Conservation (phyloP, 805 yeast species). For the Hanseniaspora valbyensis region DNA sequence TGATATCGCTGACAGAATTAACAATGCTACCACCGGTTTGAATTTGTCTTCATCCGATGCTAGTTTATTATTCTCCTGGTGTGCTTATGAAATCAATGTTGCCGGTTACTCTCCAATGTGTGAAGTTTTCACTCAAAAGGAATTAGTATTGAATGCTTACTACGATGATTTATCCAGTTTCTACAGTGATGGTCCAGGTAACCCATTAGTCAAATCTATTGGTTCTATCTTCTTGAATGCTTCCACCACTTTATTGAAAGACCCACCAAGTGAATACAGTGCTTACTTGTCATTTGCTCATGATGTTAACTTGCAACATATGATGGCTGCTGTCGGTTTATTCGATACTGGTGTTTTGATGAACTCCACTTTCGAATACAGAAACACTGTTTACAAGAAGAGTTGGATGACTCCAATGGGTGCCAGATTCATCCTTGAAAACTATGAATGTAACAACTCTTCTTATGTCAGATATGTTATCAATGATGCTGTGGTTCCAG, state of each 20-base stretch:
- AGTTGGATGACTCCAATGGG: constrained; percentile 49
- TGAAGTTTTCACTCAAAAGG: constrained; percentile 54
- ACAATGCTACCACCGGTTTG: constrained; percentile 43
- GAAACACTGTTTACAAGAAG: constrained; percentile 36
- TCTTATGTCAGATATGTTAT: constrained; percentile 38
- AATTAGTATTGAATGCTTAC: constrained; percentile 54
- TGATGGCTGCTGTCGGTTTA: constrained; percentile 55
- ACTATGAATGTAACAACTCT: constrained; percentile 33
- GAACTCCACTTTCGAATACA: constrained; percentile 37
- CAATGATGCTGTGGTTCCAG: constrained; percentile 47
- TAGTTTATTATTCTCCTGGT: constrained; percentile 42
- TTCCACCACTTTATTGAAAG: constrained; percentile 39
- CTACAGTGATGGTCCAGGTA: constrained; percentile 55
- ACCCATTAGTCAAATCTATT: constrained; percentile 43
- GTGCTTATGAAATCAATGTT: constrained; percentile 67
- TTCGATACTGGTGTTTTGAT: constrained; percentile 31
- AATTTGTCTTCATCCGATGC: constrained; percentile 46
- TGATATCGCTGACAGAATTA: constrained; percentile 48
- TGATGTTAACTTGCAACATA: constrained; percentile 55
- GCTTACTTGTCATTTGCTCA: constrained; percentile 65
- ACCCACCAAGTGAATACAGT: constrained; percentile 38
- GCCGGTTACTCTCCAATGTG: constrained; percentile 60
- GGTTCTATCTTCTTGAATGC: constrained; percentile 52
- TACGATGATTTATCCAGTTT: constrained; percentile 47
- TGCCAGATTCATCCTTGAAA: constrained; percentile 41